Conservation (phyloP, 2,329 filamentous ascomycete species). For the Colletotrichum gigasporum region DNA sequence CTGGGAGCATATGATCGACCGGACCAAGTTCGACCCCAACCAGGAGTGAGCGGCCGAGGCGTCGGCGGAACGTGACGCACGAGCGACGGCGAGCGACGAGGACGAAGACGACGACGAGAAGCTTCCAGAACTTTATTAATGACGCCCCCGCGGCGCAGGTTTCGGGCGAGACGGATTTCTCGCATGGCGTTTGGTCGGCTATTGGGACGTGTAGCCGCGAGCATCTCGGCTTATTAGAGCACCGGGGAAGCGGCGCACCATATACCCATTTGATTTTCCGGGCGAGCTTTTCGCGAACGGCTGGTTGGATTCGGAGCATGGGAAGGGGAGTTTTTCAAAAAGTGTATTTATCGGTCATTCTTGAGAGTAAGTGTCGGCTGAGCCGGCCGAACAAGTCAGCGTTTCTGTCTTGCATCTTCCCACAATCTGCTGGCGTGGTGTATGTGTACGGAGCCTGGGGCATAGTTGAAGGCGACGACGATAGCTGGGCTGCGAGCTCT, state of each 20-base stretch:
- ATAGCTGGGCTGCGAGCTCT: no score
- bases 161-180: slow-evolving; percentile 1
- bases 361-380: not conserved
- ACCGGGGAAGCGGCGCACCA: slow-evolving; percentile 1
- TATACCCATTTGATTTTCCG: slow-evolving; percentile 32
- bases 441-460: no score
- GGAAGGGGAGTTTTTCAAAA: slow-evolving; percentile 9
- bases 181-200: slow-evolving; percentile 3
- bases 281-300: not conserved
- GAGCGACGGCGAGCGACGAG: slow-evolving; percentile 9
- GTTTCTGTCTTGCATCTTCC: not conserved
- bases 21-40: slow-evolving; percentile 22
- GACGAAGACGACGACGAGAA: no score
- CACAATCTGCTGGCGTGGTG: no score
- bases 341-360: not conserved
- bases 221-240: slow-evolving; percentile 17
- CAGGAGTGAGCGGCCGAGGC: no score
- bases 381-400: not conserved
- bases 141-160: not conserved
- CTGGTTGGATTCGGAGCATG: not conserved
- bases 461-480: no score
- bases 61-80: no score
- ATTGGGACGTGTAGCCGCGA: not conserved
- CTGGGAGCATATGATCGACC: slow-evolving; percentile 30
- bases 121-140: not conserved